Base-by-base conservation (phyloP, 1,284 basidiomycete genomes). In the Moesziomyces parantarcticus region DNA sequence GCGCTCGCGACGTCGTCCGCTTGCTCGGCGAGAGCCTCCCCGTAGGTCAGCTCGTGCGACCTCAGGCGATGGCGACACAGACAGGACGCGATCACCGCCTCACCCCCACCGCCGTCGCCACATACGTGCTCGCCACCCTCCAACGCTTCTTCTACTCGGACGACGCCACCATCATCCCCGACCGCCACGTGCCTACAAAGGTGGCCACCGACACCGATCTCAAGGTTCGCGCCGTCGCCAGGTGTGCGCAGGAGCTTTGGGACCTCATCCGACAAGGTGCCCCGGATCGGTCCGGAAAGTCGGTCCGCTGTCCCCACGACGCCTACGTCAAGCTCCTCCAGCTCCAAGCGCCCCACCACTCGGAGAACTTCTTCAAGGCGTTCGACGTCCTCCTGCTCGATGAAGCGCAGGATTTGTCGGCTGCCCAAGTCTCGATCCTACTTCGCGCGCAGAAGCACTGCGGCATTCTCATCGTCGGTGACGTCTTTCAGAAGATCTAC, bases 401-500 rank as follows among this genome's bases (percentile, higher is more conserved):
- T 52, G 79, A 81, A 45, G 79, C 79, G 18, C 79, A 81, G 54
- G 79, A 81, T 59, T 39, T 81, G 55, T 81, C 79, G 4, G 73
- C 71, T 23, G 78, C 77, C 25, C 79, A 81, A 46, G 73, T 73
- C 13, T 75, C 70, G 14, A 68, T 81, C 21, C 58, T 81, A 11
- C 59, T 79, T 29, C 53, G 76, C 1, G 77, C 76, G 16, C 69
- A 68, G 36, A 69, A 68, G 36, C 54, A 72, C 44, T 81, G 76
- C 42, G 79, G 74, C 21, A 72, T 81, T 26, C 69, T 81, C 45
- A 71, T 81, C 13, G 79, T 81, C 21, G 79, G 79, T 46, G 79
- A 81, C 47, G 69, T 75, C 29, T 75, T 79, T 41, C 79, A 81
- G 43, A 81, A 81, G 68, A 79, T 81, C 47, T 81, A 81, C 49